Percentiles rank a stretch among this genome's conserved stretches.
Conservation (phyloP, 202 grass and related monocot genomes). For the Thinopyrum obtusiflorum region DNA sequence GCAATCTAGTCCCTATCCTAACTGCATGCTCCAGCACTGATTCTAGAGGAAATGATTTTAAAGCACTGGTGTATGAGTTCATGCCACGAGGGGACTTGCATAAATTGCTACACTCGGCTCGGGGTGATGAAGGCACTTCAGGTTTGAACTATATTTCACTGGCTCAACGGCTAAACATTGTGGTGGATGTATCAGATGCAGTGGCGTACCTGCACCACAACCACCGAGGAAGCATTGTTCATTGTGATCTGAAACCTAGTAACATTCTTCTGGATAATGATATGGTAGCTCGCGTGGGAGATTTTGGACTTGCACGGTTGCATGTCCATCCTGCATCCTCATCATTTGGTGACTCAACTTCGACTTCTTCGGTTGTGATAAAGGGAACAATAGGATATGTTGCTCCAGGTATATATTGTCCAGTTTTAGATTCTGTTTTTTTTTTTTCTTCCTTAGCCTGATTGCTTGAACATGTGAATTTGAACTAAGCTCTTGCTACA, state of each 20-base stretch:
- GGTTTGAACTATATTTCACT: not conserved
- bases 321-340: not conserved
- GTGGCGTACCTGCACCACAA: slow-evolving; percentile 37
- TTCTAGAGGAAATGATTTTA: slow-evolving; percentile 36
- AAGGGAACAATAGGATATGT: slow-evolving; percentile 33
- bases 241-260: slow-evolving; percentile 44
- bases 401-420: slow-evolving; percentile 22
- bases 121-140: not conserved
- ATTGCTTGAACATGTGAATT: too few relatives aligned
- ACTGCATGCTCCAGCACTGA: slow-evolving; percentile 24
- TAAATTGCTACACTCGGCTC: not conserved
- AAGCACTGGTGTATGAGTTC: slow-evolving; percentile 35
- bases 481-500: not conserved
- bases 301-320: slow-evolving; percentile 33
- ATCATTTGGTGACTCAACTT: not conserved
- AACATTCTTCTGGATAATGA: slow-evolving; percentile 37
- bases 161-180: slow-evolving; percentile 30
- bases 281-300: not conserved
- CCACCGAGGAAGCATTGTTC: slow-evolving; percentile 25
- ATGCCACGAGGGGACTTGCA: slow-evolving; percentile 39
- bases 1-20: not conserved
- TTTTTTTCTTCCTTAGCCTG: too few relatives aligned
- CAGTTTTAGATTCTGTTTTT: not conserved
- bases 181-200: slow-evolving; percentile 30
- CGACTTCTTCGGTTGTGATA: not conserved